Conservation (phyloP, 129 eudicot species). For the Flaveria robusta region DNA sequence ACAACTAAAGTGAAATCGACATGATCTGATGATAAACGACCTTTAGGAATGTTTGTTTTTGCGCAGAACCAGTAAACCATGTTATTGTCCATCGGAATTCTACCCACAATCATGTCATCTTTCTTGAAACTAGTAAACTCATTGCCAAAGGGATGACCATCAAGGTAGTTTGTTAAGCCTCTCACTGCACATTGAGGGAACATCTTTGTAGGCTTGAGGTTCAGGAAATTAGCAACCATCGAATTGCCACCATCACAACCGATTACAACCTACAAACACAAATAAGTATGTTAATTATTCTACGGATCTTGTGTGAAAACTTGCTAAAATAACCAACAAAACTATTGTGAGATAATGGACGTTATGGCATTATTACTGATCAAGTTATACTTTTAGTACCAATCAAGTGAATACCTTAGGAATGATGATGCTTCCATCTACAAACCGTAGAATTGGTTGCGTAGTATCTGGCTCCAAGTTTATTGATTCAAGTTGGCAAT, state of each 20-base stretch:
- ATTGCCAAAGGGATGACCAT: constrained; percentile 51
- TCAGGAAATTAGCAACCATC: constrained; percentile 48
- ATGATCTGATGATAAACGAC: constrained; percentile 1
- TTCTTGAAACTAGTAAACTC: constrained; percentile 44
- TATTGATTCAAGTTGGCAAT: constrained; percentile 47
- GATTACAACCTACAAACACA: constrained; percentile 45
- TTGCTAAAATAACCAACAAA: too few species aligned
- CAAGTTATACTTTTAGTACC: too few species aligned
- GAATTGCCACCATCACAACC: constrained; percentile 73
- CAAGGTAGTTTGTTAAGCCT: constrained; percentile 54
- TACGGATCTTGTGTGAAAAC: not conserved
- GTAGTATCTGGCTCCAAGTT: constrained; percentile 36
- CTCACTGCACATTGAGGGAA: constrained; percentile 39
- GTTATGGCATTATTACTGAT: too few species aligned
- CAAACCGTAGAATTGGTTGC: constrained; percentile 43
- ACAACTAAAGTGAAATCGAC: not conserved
- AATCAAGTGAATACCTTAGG: constrained; percentile 49
- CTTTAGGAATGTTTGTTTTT: constrained; percentile 11
- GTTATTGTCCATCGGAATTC: constrained; percentile 48
- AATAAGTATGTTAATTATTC: not conserved
- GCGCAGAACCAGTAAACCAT: constrained; percentile 63
- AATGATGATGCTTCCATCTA: constrained; percentile 46
- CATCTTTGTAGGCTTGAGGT: constrained; percentile 44
- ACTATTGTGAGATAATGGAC: too few species aligned
- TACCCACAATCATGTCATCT: constrained; percentile 37